Base-by-base conservation (phyloP, 306 rosid species). In the Alnus glutinosa region DNA sequence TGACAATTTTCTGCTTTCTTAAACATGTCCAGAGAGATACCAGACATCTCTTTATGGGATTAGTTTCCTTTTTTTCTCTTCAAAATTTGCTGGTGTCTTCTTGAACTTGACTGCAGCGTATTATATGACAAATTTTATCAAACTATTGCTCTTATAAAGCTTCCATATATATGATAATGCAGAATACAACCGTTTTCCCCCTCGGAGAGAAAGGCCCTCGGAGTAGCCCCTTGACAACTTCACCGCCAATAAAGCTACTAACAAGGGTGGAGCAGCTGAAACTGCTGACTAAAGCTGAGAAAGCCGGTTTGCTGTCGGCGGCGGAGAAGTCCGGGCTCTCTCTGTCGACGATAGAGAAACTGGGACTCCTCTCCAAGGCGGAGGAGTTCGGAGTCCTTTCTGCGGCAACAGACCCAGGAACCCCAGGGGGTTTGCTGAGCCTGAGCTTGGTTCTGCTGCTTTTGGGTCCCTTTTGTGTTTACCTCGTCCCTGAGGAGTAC, bases 241-340 rank as follows among this genome's bases (percentile, higher is more conserved):
- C 87, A 11, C 83, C 88, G 9, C 89, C 87, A 19, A 79, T 95
- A 52, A 95, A 91, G 75, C 88, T 95, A 13, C 86, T 95, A 7
- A 93, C 96, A 39, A 93, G 99, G 82, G 76, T 95, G 85, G 99
- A 95, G 85, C 92, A 95, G 64, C 87, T 95, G 86, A 95, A 82
- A 70, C 92, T 95, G 0, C 80, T 95, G 39, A 89, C 91, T 48
- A 95, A 95, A 76, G 98, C 98, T 51, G 99, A 95, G 91, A 95
- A 95, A 81, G 98, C 98, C 10, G 99, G 99, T 4, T 57, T 95
- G 57, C 74, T 95, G 62, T 95, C 99, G 0, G 94, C 99, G 15
- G 98, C 98, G 13, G 99, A 95, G 89, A 90, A 88, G 72, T 78
- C 58, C 8, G 98, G 99, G 11, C 78, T 95, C 70, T 95, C 99